Evolutionary conservation across 495 filamentous ascomycete species (phyloP).

Genomic region (Trichoderma reesei): DNA sequence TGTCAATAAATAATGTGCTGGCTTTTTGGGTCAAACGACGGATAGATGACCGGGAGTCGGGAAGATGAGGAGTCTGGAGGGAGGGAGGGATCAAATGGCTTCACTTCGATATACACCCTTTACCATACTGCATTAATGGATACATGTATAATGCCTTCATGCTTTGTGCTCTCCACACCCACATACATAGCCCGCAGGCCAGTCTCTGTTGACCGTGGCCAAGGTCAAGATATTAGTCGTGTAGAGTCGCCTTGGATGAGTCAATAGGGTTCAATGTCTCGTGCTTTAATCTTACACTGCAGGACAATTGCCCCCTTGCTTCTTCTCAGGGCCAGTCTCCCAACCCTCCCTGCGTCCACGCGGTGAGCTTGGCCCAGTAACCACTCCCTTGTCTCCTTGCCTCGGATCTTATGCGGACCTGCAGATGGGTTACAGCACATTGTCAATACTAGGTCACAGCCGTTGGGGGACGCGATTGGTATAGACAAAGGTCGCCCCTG

Average conservation of each 20-base stretch:
- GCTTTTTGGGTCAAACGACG: not conserved
- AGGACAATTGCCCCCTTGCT: too few species aligned
- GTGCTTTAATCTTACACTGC: too few species aligned
- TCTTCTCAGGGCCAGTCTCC: too few species aligned
- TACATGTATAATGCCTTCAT: not conserved
- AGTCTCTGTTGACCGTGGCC: not conserved
- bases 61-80: not conserved
- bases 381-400: too few species aligned
- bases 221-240: not conserved
- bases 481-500: too few species aligned
- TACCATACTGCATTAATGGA: not conserved
- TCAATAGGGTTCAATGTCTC: too few species aligned
- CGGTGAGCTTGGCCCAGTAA: too few species aligned
- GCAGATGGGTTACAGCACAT: too few species aligned
- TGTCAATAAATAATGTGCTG: not conserved
- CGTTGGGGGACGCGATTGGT: too few species aligned
- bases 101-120: slow-evolving; percentile 4
- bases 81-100: not conserved
- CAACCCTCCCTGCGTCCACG: too few species aligned
- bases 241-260: not conserved
- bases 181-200: not conserved
- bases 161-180: not conserved
- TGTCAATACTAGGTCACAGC: too few species aligned
- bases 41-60: not conserved
- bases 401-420: too few species aligned